Evolutionary conservation across 306 rosid species (phyloP).

Genomic region (Sophora flavescens): DNA sequence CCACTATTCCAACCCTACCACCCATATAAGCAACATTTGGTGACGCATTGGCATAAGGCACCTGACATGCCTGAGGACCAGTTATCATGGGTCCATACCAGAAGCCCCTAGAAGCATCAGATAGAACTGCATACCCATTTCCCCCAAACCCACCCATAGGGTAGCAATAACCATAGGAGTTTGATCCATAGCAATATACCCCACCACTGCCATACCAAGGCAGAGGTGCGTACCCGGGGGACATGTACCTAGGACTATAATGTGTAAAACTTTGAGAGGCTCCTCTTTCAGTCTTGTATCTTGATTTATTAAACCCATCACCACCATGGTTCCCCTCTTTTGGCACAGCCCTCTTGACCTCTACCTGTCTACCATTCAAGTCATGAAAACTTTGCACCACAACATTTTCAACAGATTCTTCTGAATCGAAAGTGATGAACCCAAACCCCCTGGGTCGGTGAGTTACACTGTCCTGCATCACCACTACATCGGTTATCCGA

Average conservation of each 20-base stretch:
- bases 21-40: slow-evolving; percentile 49
- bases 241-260: slow-evolving; percentile 43
- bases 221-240: slow-evolving; percentile 50
- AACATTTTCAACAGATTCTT: slow-evolving; percentile 73
- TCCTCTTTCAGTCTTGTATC: slow-evolving; percentile 56
- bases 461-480: slow-evolving; percentile 81
- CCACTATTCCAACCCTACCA: slow-evolving; percentile 51
- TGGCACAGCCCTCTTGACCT: slow-evolving; percentile 93
- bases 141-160: slow-evolving; percentile 62
- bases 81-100: slow-evolving; percentile 57
- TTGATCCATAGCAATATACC: slow-evolving; percentile 51
- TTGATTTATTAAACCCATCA: slow-evolving; percentile 51
- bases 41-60: slow-evolving; percentile 52
- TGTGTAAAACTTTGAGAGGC: slow-evolving; percentile 45
- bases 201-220: slow-evolving; percentile 54
- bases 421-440: slow-evolving; percentile 78
- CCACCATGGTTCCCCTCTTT: slow-evolving; percentile 57
- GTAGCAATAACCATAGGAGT: slow-evolving; percentile 62
- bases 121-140: slow-evolving; percentile 57
- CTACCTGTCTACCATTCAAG: slow-evolving; percentile 78
- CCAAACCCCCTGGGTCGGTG: slow-evolving; percentile 91
- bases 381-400: slow-evolving; percentile 71
- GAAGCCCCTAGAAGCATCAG: slow-evolving; percentile 49
- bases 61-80: slow-evolving; percentile 50
- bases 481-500: slow-evolving; percentile 78